phyloP scores from a whole-genome alignment of 2,329 filamentous ascomycete genomes.

The Calonectria pseudoturangicola region DNA sequence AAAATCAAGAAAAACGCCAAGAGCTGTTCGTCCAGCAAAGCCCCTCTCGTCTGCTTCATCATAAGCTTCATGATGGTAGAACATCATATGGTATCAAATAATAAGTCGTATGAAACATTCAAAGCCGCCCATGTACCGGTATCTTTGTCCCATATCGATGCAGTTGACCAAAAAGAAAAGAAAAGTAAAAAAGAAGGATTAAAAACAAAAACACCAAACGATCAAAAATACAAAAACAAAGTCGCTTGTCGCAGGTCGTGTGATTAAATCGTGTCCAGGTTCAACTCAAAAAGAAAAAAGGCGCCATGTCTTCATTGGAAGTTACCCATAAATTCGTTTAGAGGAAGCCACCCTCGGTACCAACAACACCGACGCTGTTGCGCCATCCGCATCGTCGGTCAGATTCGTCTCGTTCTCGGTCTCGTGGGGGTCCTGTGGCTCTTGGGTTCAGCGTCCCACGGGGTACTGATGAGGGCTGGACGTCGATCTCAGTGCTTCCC shows the following conservation, averaged over 20 bases:
- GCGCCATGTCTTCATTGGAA: slow-evolving; percentile 15
- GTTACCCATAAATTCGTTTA: slow-evolving; percentile 56
- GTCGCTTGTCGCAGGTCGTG: slow-evolving; percentile 27
- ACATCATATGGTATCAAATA: slow-evolving; percentile 55
- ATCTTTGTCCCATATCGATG: slow-evolving; percentile 28
- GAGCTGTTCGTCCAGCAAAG: slow-evolving; percentile 45
- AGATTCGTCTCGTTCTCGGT: slow-evolving; percentile 59
- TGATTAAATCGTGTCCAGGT: slow-evolving; percentile 19
- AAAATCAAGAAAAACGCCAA: slow-evolving; percentile 48
- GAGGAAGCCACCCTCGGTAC: slow-evolving; percentile 72
- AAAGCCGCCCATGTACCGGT: slow-evolving; percentile 40
- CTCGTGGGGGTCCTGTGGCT: slow-evolving; percentile 57
- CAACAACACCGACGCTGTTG: slow-evolving; percentile 73
- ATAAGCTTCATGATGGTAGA: slow-evolving; percentile 52
- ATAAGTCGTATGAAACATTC: slow-evolving; percentile 52
- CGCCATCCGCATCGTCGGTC: slow-evolving; percentile 74
- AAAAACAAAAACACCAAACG: not conserved
- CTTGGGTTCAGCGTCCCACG: slow-evolving; percentile 66
- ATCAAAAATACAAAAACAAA: slow-evolving; percentile 16
- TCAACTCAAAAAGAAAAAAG: slow-evolving; percentile 5
- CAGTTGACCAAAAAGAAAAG: slow-evolving; percentile 24
- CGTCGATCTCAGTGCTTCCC: slow-evolving; percentile 67
- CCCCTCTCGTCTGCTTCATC: slow-evolving; percentile 44
- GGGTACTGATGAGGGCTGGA: slow-evolving; percentile 60
- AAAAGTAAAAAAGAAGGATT: too few species aligned